Evolutionary conservation across 495 filamentous ascomycete genomes (phyloP), one percentile per base, ranked within the genome.

Genomic region (Tetracladium marchalianum): DNA sequence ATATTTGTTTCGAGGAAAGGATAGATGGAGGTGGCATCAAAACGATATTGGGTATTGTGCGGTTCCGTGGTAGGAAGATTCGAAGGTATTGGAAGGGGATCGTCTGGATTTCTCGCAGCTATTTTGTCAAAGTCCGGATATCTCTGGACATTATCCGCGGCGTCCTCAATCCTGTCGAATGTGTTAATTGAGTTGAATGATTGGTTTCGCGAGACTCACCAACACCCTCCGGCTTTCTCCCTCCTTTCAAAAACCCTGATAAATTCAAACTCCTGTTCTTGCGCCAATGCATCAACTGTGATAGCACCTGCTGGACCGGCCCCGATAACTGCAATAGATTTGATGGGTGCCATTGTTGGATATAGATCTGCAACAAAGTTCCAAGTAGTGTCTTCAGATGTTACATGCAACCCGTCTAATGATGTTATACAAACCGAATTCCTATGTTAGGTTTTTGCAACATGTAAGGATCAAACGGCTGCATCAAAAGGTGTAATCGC

Each of bases 161-260:
- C 35, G 39, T 53, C 54, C 2, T 31, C 46, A n/a, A 57, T 46
- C 54, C 54, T 57, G 40, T 22, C 8, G 10, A 18, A 27, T 27
- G 11, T 27, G 13, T 47, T 46, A 54, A 33, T 39, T 18, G n/a
- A 11, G 31, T 34, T 36, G 37, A 27, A 34, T 39, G 0, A 15
- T n/a, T 19, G 38, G 11, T 31, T 48, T 37, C 5, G 5, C 6
- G 35, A 6, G n/a, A 56, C 66, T 46, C 64, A 78, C 77, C 76
- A 80, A 54, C 69, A 73, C 48, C 77, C 77, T 31, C 77, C 77
- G 8, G 73, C 65, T 17, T 62, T 68, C 48, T 78, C 75, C 31
- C 75, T 68, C 27, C 77, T 54, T 52, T 81, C 77, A 57, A 80
- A 81, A 1, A 79, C 75, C 17, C 75, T 68, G 41, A 80, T 72